Evolutionary conservation across 73 alveolate genomes (phyloP).

Genomic region (Durusdinium trenchii): DNA sequence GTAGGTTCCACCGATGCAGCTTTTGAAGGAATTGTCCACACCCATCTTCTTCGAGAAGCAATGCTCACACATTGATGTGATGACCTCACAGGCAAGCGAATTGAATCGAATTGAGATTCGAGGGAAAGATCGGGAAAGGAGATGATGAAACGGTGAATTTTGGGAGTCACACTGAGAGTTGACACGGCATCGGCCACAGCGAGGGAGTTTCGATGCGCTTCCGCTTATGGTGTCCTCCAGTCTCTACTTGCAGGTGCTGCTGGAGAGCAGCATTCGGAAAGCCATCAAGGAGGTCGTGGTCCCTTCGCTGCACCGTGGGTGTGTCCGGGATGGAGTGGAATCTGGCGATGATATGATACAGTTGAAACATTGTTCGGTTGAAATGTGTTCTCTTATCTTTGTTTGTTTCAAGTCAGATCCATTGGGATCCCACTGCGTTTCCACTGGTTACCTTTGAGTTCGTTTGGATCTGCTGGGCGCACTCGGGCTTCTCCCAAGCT

Average conservation of each 20-base stretch:
- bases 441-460: no score
- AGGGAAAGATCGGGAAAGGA: no score
- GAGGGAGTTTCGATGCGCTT: no score
- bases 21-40: no score
- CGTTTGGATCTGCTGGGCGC: no score
- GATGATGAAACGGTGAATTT: not conserved
- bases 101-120: not conserved
- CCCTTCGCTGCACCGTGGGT: no score
- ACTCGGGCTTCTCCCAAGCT: no score
- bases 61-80: slow-evolving; percentile 58
- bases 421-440: no score
- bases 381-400: no score
- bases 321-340: not conserved
- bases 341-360: not conserved
- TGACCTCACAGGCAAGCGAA: slow-evolving; percentile 46
- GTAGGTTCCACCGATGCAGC: no score
- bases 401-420: no score
- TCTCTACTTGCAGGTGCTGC: slow-evolving; percentile 46
- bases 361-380: not conserved
- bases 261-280: slow-evolving; percentile 59
- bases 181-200: no score
- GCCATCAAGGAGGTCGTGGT: slow-evolving; percentile 66
- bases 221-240: not conserved
- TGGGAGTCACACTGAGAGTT: not conserved
- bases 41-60: slow-evolving; percentile 1